Conservation (phyloP, 345 rosid genomes). For the Salix brachista region DNA sequence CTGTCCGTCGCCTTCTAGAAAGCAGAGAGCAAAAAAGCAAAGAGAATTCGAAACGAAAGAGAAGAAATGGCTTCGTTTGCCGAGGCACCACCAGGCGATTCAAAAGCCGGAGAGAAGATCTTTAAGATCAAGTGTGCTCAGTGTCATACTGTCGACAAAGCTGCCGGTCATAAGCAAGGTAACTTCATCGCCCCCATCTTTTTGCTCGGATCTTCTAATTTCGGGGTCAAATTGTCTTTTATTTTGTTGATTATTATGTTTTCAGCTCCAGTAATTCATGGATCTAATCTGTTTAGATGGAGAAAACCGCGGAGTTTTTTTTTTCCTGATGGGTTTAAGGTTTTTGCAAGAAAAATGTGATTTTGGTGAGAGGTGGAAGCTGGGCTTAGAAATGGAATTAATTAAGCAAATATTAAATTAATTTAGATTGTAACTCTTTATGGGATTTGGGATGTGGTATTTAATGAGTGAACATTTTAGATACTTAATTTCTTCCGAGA, state of each 20-base stretch:
- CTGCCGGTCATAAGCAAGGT: slow-evolving; percentile 72
- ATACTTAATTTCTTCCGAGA: not conserved
- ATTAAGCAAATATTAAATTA: not conserved
- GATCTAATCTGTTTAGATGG: not conserved
- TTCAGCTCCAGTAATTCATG: not conserved
- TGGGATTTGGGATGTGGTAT: not conserved
- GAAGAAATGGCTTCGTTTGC: slow-evolving; percentile 53
- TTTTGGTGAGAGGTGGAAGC: not conserved
- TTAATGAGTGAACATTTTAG: not conserved
- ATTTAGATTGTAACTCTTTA: not conserved
- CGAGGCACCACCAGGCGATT: slow-evolving; percentile 59
- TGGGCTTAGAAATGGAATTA: not conserved
- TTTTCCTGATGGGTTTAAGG: not conserved
- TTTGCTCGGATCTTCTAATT: not conserved
- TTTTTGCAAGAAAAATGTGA: not conserved
- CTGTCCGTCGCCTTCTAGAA: no score
- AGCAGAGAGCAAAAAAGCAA: no score
- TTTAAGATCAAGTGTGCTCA: slow-evolving; percentile 68
- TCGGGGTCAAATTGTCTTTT: not conserved
- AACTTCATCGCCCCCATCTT: not conserved
- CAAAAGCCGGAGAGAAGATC: slow-evolving; percentile 62
- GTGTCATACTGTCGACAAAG: slow-evolving; percentile 64
- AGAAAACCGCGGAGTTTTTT: not conserved
- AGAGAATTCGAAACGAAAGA: slow-evolving; percentile 5
- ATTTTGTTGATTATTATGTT: not conserved